A percentile compares a stretch with the other conserved stretches of the same genome.
Evolutionary conservation across 768 basidiomycete genomes (phyloP).

Genomic region (Sporobolomyces phaffii): DNA sequence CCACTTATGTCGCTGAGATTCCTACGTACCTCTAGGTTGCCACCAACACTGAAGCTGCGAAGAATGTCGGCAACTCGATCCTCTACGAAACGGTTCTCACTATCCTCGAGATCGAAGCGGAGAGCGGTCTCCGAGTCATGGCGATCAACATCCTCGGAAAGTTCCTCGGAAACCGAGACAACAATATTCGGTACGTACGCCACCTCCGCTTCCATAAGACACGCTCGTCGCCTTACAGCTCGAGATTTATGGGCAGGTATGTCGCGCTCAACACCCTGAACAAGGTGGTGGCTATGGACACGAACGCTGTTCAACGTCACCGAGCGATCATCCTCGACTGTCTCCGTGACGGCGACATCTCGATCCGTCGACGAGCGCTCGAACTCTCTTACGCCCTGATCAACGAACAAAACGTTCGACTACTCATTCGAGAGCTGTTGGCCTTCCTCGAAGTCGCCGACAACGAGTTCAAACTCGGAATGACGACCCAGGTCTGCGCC

Average conservation of each 20-base stretch:
- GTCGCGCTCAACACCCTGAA: slow-evolving; percentile 96
- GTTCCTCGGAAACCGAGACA: slow-evolving; percentile 93
- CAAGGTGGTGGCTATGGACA: slow-evolving; percentile 96
- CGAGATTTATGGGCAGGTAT: slow-evolving; percentile 56
- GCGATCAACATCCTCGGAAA: slow-evolving; percentile 99
- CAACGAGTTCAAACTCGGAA: slow-evolving; percentile 94
- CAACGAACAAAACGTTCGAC: slow-evolving; percentile 86
- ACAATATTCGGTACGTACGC: slow-evolving; percentile 92
- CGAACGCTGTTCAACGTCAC: slow-evolving; percentile 94
- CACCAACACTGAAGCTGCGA: slow-evolving; percentile 95
- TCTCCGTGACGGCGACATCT: slow-evolving; percentile 96
- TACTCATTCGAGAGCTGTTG: slow-evolving; percentile 83
- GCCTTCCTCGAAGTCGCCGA: slow-evolving; percentile 97
- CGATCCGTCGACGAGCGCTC: slow-evolving; percentile 89
- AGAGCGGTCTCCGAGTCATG: slow-evolving; percentile 92
- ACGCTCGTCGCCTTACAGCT: neutral
- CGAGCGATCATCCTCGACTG: slow-evolving; percentile 98
- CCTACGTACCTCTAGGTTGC: slow-evolving; percentile 83
- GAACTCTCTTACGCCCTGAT: slow-evolving; percentile 96
- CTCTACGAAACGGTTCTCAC: slow-evolving; percentile 95
- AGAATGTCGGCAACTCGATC: slow-evolving; percentile 97
- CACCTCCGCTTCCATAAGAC: too few relatives aligned
- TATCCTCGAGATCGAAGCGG: slow-evolving; percentile 93
- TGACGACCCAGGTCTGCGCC: slow-evolving; percentile 94
- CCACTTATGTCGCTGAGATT: too few relatives aligned